Evolutionary conservation across 305 asterid species (phyloP), one percentile per base, ranked within the genome.

Genomic region (Rubia peregrina): DNA sequence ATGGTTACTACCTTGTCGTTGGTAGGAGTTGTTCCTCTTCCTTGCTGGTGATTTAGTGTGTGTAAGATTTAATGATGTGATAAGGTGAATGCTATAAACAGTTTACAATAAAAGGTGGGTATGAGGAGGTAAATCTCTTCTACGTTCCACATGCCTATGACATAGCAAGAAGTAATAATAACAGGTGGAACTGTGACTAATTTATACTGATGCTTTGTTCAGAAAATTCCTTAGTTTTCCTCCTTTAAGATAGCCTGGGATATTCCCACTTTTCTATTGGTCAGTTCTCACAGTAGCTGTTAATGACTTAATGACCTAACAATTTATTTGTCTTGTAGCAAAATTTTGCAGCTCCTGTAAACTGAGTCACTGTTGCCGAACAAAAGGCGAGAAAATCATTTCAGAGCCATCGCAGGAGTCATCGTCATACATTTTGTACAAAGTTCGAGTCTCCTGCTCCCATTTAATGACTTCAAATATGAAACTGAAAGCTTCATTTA

Each of bases 381-480:
- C n/a, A 64, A 19, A 44, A 13, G 73, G 79, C 3, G 78, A 66
- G 21, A 73, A 64, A 68, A 73, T 75, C 61, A 46, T 48, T 46
- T 82, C 86, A 65, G 74, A 78, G 71, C 85, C 79, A 65, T 76
- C 82, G 40, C 81, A 42, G 19, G 84, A 77, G 74, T 87, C 89
- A 41, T 79, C 85, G 19, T 75, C 82, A n/a, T 69, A 33, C 57
- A 38, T 67, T 33, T 57, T 68, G 61, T 74, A 79, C 60, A 65
- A 70, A 1, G 76, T 61, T 33, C 77, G 79, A 61, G 61, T 76
- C 79, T 76, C 76, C 64, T 84, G 86, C 26, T 89, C 93, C 96
- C 96, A 91, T 61, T 80, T 81, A 21, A 89, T 44, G 19, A 91
- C 84, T 77, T 89, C 97, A 8, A 86, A 74, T 14, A 79, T 61